A percentile compares a stretch with the other conserved stretches of the same genome.
Evolutionary conservation across 306 rosid genomes (phyloP).

Genomic region (Quillaja saponaria): DNA sequence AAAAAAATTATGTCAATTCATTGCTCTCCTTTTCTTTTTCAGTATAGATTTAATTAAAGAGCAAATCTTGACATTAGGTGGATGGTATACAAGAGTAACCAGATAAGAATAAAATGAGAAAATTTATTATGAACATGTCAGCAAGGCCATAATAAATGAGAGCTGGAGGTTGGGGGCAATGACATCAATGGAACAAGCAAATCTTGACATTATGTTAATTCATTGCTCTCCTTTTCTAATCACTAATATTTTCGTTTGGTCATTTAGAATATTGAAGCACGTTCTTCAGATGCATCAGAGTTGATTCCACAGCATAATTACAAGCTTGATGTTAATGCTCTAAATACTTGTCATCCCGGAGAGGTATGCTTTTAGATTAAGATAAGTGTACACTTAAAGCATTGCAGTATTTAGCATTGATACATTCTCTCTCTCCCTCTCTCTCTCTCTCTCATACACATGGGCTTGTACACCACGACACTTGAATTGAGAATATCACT

Average conservation of each 20-base stretch:
- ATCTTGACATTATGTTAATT: too few species aligned
- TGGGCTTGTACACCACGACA: too few species aligned
- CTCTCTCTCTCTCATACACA: background rate
- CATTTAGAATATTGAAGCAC: constrained; percentile 79
- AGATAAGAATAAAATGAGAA: background rate
- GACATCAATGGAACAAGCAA: constrained; percentile 5
- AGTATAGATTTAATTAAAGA: constrained; percentile 11
- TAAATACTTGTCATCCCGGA: constrained; percentile 88
- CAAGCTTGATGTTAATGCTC: constrained; percentile 92
- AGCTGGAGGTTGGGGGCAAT: constrained; percentile 9
- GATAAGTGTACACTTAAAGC: constrained; percentile 17
- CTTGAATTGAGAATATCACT: constrained; percentile 6
- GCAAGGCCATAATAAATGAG: background rate
- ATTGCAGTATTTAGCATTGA: constrained; percentile 14
- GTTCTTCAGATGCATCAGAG: constrained; percentile 80
- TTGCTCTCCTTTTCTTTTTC: background rate
- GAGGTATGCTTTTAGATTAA: constrained; percentile 61
- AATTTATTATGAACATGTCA: constrained; percentile 15
- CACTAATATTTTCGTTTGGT: too few species aligned
- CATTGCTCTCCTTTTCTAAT: too few species aligned
- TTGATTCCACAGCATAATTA: constrained; percentile 93
- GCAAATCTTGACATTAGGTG: constrained; percentile 12
- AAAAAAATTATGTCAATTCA: constrained; percentile 9
- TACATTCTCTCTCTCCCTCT: background rate
- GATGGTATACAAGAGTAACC: constrained; percentile 3